Evolutionary conservation across 192 early-diverging fungal genomes (phyloP).

Genomic region (Coemansia sp.): DNA sequence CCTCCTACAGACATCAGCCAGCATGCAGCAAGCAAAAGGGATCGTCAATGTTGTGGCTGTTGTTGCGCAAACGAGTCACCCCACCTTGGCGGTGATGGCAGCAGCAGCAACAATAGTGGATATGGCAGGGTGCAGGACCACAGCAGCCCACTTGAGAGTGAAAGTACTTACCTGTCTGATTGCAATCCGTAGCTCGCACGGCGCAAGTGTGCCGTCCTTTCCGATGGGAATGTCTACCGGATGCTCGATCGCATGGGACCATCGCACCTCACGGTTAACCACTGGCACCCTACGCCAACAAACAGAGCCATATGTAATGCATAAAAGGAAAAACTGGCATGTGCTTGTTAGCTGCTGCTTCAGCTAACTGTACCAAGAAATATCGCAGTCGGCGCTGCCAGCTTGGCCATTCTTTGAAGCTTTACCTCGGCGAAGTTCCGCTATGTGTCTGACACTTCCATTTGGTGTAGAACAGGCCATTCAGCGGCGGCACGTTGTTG

Average conservation of each 20-base stretch:
- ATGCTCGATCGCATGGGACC: slow-evolving; percentile 59
- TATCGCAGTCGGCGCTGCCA: neutral
- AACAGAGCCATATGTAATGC: neutral
- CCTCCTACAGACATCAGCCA: slow-evolving; percentile 34
- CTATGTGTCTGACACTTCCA: slow-evolving; percentile 60
- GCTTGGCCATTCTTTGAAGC: neutral
- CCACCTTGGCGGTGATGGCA: neutral
- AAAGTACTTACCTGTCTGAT: slow-evolving; percentile 63
- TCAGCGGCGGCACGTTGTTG: slow-evolving; percentile 77
- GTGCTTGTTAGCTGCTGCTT: neutral
- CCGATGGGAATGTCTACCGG: slow-evolving; percentile 64
- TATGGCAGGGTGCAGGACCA: too few species aligned
- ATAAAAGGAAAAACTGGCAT: neutral
- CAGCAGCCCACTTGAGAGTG: neutral
- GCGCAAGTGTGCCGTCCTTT: slow-evolving; percentile 70
- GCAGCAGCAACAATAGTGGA: too few species aligned
- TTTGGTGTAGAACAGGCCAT: slow-evolving; percentile 77
- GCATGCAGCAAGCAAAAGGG: neutral
- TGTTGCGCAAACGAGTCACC: neutral
- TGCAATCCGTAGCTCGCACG: slow-evolving; percentile 70
- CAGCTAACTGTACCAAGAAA: neutral
- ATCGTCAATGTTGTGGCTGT: slow-evolving; percentile 7
- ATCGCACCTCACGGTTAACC: slow-evolving; percentile 58
- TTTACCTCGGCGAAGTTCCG: slow-evolving; percentile 38
- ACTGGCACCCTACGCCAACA: slow-evolving; percentile 34